A percentile compares a stretch with the other conserved stretches of the same genome.
phyloP scores from a whole-genome alignment of 2,329 filamentous ascomycete genomes.

The Tympanopsis confertula region DNA sequence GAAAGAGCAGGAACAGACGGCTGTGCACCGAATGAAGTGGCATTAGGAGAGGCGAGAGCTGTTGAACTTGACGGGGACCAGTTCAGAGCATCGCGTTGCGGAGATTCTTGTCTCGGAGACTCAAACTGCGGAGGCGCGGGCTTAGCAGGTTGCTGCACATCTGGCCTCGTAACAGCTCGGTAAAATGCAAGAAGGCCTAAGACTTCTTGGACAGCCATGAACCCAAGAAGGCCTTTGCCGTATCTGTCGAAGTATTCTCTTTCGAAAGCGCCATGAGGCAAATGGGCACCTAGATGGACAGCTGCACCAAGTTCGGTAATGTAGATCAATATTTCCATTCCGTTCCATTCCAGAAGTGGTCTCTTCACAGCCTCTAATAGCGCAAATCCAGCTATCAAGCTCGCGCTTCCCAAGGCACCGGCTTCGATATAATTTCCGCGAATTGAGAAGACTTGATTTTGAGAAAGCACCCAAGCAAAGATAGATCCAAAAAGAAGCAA shows the following conservation, averaged over 20 bases:
- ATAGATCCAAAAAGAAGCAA: slow-evolving; percentile 16
- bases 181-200: slow-evolving; percentile 14
- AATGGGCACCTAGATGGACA: slow-evolving; percentile 20
- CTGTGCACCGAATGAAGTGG: slow-evolving; percentile 16
- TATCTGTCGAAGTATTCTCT: slow-evolving; percentile 22
- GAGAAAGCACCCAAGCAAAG: slow-evolving; percentile 17
- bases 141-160: neutral
- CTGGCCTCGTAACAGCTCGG: slow-evolving; percentile 2
- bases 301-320: slow-evolving; percentile 22
- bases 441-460: slow-evolving; percentile 14
- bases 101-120: no score
- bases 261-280: slow-evolving; percentile 15
- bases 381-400: slow-evolving; percentile 23
- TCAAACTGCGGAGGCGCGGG: no score
- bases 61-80: slow-evolving; percentile 1
- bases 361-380: slow-evolving; percentile 21
- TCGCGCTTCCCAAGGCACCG: slow-evolving; percentile 20
- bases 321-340: slow-evolving; percentile 22
- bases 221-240: slow-evolving; percentile 20
- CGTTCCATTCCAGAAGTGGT: slow-evolving; percentile 21
- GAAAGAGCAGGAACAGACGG: slow-evolving; percentile 13
- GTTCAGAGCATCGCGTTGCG: neutral
- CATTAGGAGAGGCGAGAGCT: slow-evolving; percentile 9
- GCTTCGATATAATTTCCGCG: slow-evolving; percentile 23
- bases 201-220: slow-evolving; percentile 24